Base-by-base conservation (phyloP, 2,329 filamentous ascomycete species). In the Colletotrichum eremochloae region DNA sequence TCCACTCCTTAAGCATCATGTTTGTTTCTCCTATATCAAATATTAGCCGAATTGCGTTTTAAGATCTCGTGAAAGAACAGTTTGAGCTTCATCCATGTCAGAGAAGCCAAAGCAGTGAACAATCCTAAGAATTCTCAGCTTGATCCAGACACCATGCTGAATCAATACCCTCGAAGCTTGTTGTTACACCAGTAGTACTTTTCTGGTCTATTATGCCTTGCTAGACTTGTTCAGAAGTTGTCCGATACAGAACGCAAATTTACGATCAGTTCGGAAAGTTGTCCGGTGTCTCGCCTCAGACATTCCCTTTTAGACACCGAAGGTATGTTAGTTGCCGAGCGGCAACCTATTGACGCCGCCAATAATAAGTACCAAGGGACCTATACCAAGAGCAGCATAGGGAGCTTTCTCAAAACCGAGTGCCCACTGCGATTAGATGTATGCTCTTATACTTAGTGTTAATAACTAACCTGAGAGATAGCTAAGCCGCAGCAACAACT, bases 21-120 rank as follows among this genome's bases (percentile, higher is more conserved):
- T 46, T 31, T 31, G 65, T 63, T 68, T 68, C 65, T 29, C 52
- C 15, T 46, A 46, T 63, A 53, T 55, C 66, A 71, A 52, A 63
- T 53, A 4, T 29, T 31, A 44, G 44, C 20, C 14, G n/a, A 12
- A 6, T 20, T 36, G 52, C 36, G 40, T 24, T 8, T 42, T n/a
- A 29, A 14, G 46, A 33, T 63, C 46, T 63, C 61, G n/a, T 9
- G 9, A 31, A 15, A 12, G 38, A 11, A 12, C n/a, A 18, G 6
- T 42, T 42, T 2, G 46, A 44, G 61, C 61, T 63, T 40, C 46
- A 52, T 52, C n/a, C 46, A 42, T 63, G 61, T 52, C 29, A 31
- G 46, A 40, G 55, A 36, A 18, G 52, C 31, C 52, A 1, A n/a
- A 12, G 1, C 33, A 2, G 36, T 42, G 33, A 14, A 31, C n/a